A percentile compares a stretch with the other conserved stretches of the same genome.
Conservation (phyloP, 2,329 filamentous ascomycete species). For the Botrytis elliptica region DNA sequence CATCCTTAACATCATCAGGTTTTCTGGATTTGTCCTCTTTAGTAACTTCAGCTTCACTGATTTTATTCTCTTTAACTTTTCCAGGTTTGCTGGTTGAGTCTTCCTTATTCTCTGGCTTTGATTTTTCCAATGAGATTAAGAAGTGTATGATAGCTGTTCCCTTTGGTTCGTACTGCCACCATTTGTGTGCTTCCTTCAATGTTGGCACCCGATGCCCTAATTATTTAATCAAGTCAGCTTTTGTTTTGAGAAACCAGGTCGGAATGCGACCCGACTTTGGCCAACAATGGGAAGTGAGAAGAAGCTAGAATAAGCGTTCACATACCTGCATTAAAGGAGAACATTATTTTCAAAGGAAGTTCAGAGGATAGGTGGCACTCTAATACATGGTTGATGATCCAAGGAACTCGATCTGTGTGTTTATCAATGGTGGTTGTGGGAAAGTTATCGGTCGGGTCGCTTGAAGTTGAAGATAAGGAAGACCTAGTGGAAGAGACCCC, state of each 20-base stretch:
- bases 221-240: background rate
- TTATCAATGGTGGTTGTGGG: constrained; percentile 20
- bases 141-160: constrained; percentile 30
- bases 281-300: background rate
- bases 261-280: too few relatives aligned
- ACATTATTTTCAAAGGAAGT: constrained; percentile 35
- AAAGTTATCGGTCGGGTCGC: background rate
- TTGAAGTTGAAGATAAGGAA: constrained; percentile 15
- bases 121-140: constrained; percentile 27
- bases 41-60: background rate
- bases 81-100: background rate
- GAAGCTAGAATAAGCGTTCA: background rate
- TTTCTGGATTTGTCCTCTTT: background rate
- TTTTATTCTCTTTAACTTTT: background rate
- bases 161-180: constrained; percentile 32
- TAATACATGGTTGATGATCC: constrained; percentile 34
- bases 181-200: constrained; percentile 31
- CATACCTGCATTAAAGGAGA: constrained; percentile 36
- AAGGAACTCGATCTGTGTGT: constrained; percentile 24
- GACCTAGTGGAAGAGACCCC: background rate
- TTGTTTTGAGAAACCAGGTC: background rate
- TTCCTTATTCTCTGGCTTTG: constrained; percentile 15
- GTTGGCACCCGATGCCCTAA: constrained; percentile 32
- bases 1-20: background rate
- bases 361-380: constrained; percentile 25